Evolutionary conservation across 768 basidiomycete species (phyloP), one percentile per base, ranked within the genome.

Genomic region (Jaapia argillacea): DNA sequence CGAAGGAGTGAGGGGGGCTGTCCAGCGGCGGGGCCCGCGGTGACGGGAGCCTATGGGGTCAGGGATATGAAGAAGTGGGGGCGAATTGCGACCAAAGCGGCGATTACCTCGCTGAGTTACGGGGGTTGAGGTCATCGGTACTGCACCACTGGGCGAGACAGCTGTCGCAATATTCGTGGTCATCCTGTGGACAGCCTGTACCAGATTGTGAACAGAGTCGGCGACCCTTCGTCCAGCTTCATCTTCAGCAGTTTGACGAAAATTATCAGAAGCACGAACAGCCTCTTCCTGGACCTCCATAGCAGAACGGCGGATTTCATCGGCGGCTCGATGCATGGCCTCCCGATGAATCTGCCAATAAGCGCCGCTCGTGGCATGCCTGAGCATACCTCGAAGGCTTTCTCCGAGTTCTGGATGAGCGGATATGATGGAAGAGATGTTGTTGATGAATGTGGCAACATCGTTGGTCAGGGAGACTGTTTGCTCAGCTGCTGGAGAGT

Each of bases 341-440:
- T 74, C 72, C 39, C 79, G 74, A 52, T 85, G 81, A 23, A 69
- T 58, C 26, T 64, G 58, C 84, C 82, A 89, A 55, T 89, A 88
- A 6, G 71, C 65, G 20, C 84, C 85, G 41, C 65, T 74, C 4
- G 70, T 65, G 3, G 79, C 66, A 50, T 87, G 84, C 40, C 65
- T 64, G 36, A 77, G 57, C 25, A 89, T 73, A 54, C 74, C 79
- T 45, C 75, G 78, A 44, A 89, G 56, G 36, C 71, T 72, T 44
- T 83, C 79, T 3, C 80, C 72, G 7, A 89, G 58, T 48, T 89
- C 84, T 3, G 86, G 86, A 51, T 88, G 82, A 4, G 74, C 58
- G 0, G 72, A 63, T 35, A 87, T 56, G 24, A 79, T 67, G n/a
- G 58, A 62, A 33, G 70, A 72, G 44, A 88, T 57, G 2, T 69